Conservation (phyloP, 805 yeast species). For the Wickerhamiella allomyrinae region DNA sequence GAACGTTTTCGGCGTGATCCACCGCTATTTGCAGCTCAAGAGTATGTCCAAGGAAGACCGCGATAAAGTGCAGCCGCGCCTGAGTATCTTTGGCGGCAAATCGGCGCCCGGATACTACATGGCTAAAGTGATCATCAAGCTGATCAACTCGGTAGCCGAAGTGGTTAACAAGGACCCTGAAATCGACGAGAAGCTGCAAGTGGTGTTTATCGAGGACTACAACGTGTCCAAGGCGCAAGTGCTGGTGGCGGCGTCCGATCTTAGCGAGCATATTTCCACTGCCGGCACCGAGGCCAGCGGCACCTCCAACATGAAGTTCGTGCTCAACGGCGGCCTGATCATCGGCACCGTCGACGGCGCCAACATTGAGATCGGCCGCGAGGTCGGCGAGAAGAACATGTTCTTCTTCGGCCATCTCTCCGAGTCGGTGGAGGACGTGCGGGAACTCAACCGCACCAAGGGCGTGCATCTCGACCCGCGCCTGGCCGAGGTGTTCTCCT, state of each 20-base stretch:
- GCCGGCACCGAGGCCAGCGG: conserved; percentile 98
- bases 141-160: conserved; percentile 66
- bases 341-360: conserved; percentile 97
- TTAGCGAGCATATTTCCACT: conserved; percentile 87
- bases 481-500: conserved; percentile 46
- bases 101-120: conserved; percentile 97
- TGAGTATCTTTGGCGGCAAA: conserved; percentile 80
- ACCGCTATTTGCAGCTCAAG: conserved; percentile 68
- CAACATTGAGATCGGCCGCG: conserved; percentile 86
- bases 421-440: conserved; percentile 74
- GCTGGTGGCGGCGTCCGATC: conserved; percentile 77
- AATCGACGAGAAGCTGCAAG: conserved; percentile 63
- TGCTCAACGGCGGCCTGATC: conserved; percentile 82
- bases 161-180: conserved; percentile 70
- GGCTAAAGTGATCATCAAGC: conserved; percentile 81
- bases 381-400: conserved; percentile 84
- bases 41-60: conserved; percentile 49
- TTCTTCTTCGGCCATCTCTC: conserved; percentile 83
- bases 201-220: conserved; percentile 80
- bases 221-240: conserved; percentile 90
- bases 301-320: conserved; percentile 92
- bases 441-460: conserved; percentile 57
- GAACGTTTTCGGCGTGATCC: conserved; percentile 78
- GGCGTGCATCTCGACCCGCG: conserved; percentile 46
- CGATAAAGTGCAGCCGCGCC: conserved; percentile 53